Evolutionary conservation across 306 rosid genomes (phyloP).

Genomic region (Heteromeles arbutifolia): DNA sequence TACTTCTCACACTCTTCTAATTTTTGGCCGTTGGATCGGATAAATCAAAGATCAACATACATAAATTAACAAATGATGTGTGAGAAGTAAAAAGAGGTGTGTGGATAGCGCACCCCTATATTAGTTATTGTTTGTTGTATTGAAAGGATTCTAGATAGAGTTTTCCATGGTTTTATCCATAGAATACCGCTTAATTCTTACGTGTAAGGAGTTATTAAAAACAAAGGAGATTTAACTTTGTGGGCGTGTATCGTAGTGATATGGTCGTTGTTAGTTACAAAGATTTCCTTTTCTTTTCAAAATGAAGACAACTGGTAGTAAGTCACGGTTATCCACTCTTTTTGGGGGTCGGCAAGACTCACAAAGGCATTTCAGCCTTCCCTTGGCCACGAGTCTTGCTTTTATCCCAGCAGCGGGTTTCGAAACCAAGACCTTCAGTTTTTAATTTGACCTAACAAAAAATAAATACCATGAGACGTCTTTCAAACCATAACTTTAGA

Average conservation of each 20-base stretch:
- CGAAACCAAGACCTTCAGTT: too few relatives aligned
- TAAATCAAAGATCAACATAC: too few relatives aligned
- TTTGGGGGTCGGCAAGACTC: accelerated
- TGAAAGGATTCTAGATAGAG: neutral
- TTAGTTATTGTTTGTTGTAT: neutral
- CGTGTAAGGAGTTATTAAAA: neutral
- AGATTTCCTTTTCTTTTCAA: too few relatives aligned
- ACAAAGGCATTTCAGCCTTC: accelerated
- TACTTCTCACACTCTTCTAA: too few relatives aligned
- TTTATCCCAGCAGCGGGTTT: accelerated
- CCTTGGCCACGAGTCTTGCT: too few relatives aligned
- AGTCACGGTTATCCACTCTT: accelerated
- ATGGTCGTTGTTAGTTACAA: too few relatives aligned
- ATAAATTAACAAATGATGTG: accelerated
- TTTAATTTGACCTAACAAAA: too few relatives aligned
- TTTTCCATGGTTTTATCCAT: neutral
- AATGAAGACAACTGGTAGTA: too few relatives aligned
- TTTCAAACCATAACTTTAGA: neutral
- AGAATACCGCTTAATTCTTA: neutral
- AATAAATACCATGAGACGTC: too few relatives aligned
- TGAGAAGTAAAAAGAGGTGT: too few relatives aligned
- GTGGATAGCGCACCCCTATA: neutral
- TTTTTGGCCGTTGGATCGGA: too few relatives aligned
- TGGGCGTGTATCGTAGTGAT: too few relatives aligned
- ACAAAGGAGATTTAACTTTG: neutral